A percentile compares a stretch with the other conserved stretches of the same genome.
Conservation (phyloP, 495 filamentous ascomycete genomes). For the Aspergillus diversus region DNA sequence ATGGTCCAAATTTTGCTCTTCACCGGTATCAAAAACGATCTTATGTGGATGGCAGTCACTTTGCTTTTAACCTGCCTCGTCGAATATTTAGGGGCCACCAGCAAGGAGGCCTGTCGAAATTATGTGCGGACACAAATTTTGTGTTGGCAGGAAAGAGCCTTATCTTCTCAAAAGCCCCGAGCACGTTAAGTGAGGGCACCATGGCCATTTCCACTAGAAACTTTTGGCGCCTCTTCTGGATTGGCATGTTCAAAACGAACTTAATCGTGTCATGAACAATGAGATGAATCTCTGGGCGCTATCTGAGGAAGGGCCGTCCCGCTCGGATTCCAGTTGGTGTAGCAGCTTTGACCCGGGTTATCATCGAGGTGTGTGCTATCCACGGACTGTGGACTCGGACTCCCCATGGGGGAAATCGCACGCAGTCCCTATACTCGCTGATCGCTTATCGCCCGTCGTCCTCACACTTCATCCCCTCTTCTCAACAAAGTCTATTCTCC, state of each 20-base stretch:
- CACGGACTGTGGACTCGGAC: neutral
- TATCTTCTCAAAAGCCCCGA: no score
- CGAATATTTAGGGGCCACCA: no score
- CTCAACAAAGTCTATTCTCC: neutral
- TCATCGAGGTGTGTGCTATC: neutral
- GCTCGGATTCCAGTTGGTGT: constrained; percentile 3
- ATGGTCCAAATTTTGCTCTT: no score
- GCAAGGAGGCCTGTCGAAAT: no score
- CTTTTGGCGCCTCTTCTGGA: neutral
- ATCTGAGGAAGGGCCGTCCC: constrained; percentile 3
- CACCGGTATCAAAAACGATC: no score
- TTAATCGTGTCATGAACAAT: neutral
- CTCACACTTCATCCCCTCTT: neutral
- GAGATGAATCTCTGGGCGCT: constrained; percentile 1
- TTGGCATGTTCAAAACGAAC: neutral
- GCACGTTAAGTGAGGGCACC: neutral
- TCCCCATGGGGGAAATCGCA: constrained; percentile 5
- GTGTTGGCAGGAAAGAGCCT: no score
- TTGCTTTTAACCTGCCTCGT: no score
- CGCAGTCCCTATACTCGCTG: neutral
- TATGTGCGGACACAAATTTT: no score
- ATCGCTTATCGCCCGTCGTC: neutral
- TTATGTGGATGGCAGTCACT: no score
- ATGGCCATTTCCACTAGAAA: neutral
- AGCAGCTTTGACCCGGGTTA: neutral